Base-by-base conservation (phyloP, 441 rosid genomes). In the Rhodomyrtus psidioides region DNA sequence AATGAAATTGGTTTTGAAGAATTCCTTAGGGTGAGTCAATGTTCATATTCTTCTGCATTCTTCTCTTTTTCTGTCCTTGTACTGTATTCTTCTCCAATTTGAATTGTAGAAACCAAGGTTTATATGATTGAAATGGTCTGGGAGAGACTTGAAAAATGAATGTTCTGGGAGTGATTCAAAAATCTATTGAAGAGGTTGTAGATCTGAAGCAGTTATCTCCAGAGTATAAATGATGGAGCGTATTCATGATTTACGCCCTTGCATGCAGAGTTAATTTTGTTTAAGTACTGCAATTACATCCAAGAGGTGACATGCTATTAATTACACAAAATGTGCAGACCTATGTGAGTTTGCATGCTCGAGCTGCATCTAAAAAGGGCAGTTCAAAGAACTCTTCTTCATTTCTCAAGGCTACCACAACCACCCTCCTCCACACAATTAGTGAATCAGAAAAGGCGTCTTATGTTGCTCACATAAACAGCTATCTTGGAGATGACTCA, bases 401-500 rank as follows among this genome's bases (percentile, higher is more conserved):
- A 8, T 94, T 94, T 86, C 93, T 94, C 65, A 93, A 93, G 91
- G 94, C 94, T 46, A 79, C 90, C 83, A 89, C 91, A 17, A 91
- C 94, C 55, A 93, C 93, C 27, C 94, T 93, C 86, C 93, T 90
- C 84, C 95, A 93, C 87, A 93, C 94, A 4, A 93, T 94, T 27
- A 92, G 90, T 57, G 94, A 91, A 89, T 93, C 95, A 0, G 97
- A 94, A 89, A 94, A 93, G 88, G 94, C 91, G 21, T 90, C 94
- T 83, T 94, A 93, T 91, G 97, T 94, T 89, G 92, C 90, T 87
- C 97, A 94, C 82, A 93, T 94, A 83, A 94, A 94, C 42, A 93
- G 93, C 88, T 94, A 91, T 84, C 94, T 94, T 3, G 87, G 94
- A 83, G 95, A 94, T 81, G 97, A 94, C 34, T 93, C 93, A 9